Conservation (phyloP, 73 alveolate species). For the Tetrahymena elliotti region DNA sequence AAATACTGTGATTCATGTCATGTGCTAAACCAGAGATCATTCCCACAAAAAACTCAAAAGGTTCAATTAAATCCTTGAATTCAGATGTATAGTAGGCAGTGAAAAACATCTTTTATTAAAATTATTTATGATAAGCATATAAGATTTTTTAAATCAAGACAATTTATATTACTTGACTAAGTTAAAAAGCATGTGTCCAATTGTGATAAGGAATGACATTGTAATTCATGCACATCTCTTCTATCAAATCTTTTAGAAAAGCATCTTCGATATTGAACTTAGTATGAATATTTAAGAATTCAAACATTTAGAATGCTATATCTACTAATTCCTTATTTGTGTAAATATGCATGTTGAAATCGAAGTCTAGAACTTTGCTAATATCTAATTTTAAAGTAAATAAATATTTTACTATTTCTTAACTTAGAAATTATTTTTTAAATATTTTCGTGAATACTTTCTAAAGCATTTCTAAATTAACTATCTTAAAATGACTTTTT, state of each 20-base stretch:
- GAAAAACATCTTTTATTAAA: neutral
- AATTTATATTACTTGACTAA: neutral
- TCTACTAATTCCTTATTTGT: neutral
- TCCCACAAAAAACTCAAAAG: slow-evolving; percentile 19
- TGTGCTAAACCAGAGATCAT: slow-evolving; percentile 30
- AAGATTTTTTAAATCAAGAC: no score
- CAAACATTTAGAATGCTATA: neutral
- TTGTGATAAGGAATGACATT: slow-evolving; percentile 42
- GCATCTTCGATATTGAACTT: neutral
- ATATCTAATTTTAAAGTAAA: neutral
- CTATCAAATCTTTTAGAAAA: neutral
- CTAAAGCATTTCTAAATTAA: no score
- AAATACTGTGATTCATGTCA: slow-evolving; percentile 34
- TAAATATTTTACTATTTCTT: neutral
- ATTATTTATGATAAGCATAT: neutral
- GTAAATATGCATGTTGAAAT: neutral
- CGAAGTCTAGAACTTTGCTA: neutral
- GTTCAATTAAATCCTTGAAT: slow-evolving; percentile 3
- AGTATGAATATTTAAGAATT: neutral
- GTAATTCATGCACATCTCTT: slow-evolving; percentile 25
- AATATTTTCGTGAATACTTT: neutral
- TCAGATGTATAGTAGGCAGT: slow-evolving; percentile 18
- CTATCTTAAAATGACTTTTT: neutral
- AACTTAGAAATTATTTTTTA: no score
- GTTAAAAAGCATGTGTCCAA: slow-evolving; percentile 36